Evolutionary conservation across 2,329 filamentous ascomycete genomes (phyloP), one percentile per base, ranked within the genome.

Genomic region (Botryotinia narcissicola): DNA sequence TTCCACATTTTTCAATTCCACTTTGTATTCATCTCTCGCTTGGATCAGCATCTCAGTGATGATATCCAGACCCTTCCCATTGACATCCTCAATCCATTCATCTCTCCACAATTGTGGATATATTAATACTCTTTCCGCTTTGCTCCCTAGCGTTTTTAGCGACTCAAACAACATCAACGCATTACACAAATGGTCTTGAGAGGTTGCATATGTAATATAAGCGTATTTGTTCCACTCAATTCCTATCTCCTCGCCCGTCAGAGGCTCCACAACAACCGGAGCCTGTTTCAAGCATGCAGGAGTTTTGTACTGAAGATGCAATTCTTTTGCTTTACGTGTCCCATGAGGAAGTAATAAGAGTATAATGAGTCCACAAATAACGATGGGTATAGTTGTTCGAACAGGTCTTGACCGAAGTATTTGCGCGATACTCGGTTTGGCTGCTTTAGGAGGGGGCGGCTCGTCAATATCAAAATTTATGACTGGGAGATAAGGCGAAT

Each of bases 131-230:
- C 84, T 81, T 22, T 85, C 83, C 5, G 85, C 83, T 59, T 81
- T 83, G 74, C 84, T 86, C 10, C 80, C 79, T 0, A 86, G 75
- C 0, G 82, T 80, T 29, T 83, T 78, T 10, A 87, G 72, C 1
- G 81, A 82, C 74, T 86, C 85, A 70, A 87, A 86, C 3, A 86
- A 80, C 85, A 87, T 86, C 62, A 87, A 80, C 0, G 85, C 84
- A 77, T 86, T 87, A 76, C 86, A 87, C 3, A 87, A 80, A 73
- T 86, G 85, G 0, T 82, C 82, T 48, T 81, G 80, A n/a, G 83
- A 80, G 0, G 86, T 87, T 51, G 83, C 85, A 78, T 87, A 87
- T 76, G 86, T 84, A 1, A 83, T 82, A 74, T 87, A 87, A 0
- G 86, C 86, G 70, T 83, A 86, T 66, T 78, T 80, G 2, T 81